phyloP scores from a whole-genome alignment of 2,329 filamentous ascomycete genomes.

The Penicillium sp. region DNA sequence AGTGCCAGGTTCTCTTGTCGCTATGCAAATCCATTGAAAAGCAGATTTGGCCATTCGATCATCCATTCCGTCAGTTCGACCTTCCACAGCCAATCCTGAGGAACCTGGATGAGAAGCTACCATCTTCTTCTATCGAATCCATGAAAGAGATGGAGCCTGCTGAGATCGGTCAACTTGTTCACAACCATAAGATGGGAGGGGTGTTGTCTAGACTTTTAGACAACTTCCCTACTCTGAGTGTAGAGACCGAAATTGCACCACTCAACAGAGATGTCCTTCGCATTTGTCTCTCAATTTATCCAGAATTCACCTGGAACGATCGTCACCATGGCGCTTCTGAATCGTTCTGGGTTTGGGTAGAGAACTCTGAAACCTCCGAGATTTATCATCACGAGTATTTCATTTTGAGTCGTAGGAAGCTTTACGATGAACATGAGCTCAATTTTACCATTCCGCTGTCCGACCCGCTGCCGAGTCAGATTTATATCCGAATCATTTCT shows the following conservation, averaged over 20 bases:
- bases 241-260: slow-evolving; percentile 93
- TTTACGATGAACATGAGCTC: slow-evolving; percentile 94
- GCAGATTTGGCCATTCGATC: slow-evolving; percentile 90
- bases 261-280: slow-evolving; percentile 90
- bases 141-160: slow-evolving; percentile 90
- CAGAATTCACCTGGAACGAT: slow-evolving; percentile 94
- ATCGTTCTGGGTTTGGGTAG: slow-evolving; percentile 98
- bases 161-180: slow-evolving; percentile 87
- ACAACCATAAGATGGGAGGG: slow-evolving; percentile 83
- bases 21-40: slow-evolving; percentile 97
- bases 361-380: slow-evolving; percentile 95
- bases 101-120: slow-evolving; percentile 78
- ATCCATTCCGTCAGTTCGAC: slow-evolving; percentile 94
- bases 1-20: slow-evolving; percentile 86
- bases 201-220: slow-evolving; percentile 78
- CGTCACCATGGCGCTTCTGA: slow-evolving; percentile 90
- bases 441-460: slow-evolving; percentile 96
- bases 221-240: slow-evolving; percentile 86
- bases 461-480: slow-evolving; percentile 90
- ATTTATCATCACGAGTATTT: slow-evolving; percentile 99
- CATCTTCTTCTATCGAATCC: slow-evolving; percentile 70
- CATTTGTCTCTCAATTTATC: slow-evolving; percentile 81
- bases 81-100: slow-evolving; percentile 78
- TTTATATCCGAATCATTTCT: slow-evolving; percentile 91
- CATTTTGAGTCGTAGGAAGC: slow-evolving; percentile 82